A percentile compares a stretch with the other conserved stretches of the same genome.
phyloP scores from a whole-genome alignment of 2,329 filamentous ascomycete genomes.

The Aspergillus terreus region DNA sequence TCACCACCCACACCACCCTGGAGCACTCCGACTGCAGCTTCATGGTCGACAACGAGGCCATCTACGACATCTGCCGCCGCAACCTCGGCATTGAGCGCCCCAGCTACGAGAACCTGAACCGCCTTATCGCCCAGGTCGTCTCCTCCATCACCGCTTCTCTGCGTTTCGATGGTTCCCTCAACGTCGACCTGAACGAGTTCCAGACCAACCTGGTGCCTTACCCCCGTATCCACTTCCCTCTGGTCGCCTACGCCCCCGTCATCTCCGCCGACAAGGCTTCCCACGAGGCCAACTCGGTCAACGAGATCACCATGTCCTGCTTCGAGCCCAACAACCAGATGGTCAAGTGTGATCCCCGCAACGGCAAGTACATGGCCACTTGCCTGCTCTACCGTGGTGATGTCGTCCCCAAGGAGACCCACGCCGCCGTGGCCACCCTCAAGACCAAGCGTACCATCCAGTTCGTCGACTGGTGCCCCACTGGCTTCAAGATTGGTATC shows the following conservation, averaged over 20 bases:
- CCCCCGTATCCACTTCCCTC: constrained; percentile 98
- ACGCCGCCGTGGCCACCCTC: constrained; percentile 86
- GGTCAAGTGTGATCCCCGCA: constrained; percentile 98
- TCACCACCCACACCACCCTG: constrained; percentile 97
- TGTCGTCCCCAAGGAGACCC: constrained; percentile 93
- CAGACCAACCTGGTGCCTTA: constrained; percentile 99
- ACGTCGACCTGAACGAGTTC: constrained; percentile 99
- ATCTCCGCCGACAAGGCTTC: constrained; percentile 92
- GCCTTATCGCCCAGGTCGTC: constrained; percentile 96
- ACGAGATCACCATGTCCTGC: constrained; percentile 98
- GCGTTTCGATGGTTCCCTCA: constrained; percentile 96
- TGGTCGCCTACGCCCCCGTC: constrained; percentile 92
- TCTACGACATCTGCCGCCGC: constrained; percentile 98
- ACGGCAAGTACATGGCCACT: constrained; percentile 99
- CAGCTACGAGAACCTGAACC: constrained; percentile 98
- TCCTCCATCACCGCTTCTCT: constrained; percentile 98
- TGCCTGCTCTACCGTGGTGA: constrained; percentile 98
- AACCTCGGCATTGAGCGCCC: constrained; percentile 97
- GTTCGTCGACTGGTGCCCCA: constrained; percentile 99
- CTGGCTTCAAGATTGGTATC: constrained; percentile 99
- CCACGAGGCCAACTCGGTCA: constrained; percentile 96
- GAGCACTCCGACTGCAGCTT: constrained; percentile 99
- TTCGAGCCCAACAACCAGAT: constrained; percentile 99
- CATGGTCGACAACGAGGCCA: constrained; percentile 99
- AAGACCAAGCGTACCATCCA: constrained; percentile 99